These are phyloP conservation scores for Blastobotrys parvus DNA, from an alignment of 805 yeast species.

Conservation along the genomic window DNA sequence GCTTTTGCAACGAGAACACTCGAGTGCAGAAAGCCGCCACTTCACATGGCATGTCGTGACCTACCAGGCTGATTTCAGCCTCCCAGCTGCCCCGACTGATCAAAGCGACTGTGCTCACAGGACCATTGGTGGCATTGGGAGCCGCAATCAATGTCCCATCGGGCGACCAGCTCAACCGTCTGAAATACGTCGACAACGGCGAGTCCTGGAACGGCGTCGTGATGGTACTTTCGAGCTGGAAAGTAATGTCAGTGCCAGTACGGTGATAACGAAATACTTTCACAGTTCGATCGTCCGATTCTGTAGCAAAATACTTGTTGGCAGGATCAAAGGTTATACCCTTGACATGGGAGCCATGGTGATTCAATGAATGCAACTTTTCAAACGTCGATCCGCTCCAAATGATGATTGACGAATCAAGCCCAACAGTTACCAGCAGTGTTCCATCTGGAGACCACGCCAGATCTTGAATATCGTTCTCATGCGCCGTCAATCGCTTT, in stretches of 20 bases:
- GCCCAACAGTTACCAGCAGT: conserved; percentile 84
- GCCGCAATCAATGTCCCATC: conserved; percentile 65
- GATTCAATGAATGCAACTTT: conserved; percentile 77
- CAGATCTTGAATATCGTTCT: conserved; percentile 93
- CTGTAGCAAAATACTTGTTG: conserved; percentile 92
- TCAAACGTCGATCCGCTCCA: conserved; percentile 95
- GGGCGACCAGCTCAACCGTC: conserved; percentile 66
- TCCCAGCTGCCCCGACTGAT: conserved; percentile 61
- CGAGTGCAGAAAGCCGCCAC: conserved; percentile 49
- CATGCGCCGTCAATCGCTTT: conserved; percentile 90
- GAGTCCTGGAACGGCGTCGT: conserved; percentile 80
- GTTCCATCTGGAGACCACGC: conserved; percentile 97
- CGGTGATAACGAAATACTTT: conserved; percentile 80
- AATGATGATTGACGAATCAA: conserved; percentile 84
- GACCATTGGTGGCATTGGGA: conserved; percentile 63
- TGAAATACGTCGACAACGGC: conserved; percentile 84
- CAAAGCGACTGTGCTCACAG: conserved; percentile 52
- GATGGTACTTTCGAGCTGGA: conserved; percentile 77
- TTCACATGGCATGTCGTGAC: conserved; percentile 64
- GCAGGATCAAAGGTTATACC: conserved; percentile 98
- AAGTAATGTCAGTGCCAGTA: conserved; percentile 59
- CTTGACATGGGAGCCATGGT: conserved; percentile 91
- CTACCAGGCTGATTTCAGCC: conserved; percentile 51
- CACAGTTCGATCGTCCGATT: conserved; percentile 90
- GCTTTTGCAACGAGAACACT: conserved; percentile 20